These are phyloP conservation scores for Syncephalastrum contaminatum DNA, from an alignment of 371 early-diverging fungal genomes.

Conservation along the genomic window DNA sequence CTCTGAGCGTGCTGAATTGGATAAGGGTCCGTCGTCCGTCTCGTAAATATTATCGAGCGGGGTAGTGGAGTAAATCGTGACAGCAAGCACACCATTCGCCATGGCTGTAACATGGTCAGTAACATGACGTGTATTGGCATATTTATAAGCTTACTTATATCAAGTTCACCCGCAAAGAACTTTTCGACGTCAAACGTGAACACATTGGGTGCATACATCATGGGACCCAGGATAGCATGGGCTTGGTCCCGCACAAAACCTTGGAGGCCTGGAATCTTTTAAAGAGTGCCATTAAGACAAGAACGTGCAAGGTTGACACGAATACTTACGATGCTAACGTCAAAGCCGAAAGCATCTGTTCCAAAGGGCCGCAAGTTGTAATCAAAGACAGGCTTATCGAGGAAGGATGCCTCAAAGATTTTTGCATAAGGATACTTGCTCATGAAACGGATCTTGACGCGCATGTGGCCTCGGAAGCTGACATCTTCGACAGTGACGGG, in stretches of 20 bases:
- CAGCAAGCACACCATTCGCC: constrained; percentile 86
- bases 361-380: constrained; percentile 93
- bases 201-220: constrained; percentile 86
- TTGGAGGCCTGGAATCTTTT: constrained; percentile 65
- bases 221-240: constrained; percentile 70
- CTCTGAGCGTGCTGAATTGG: background rate
- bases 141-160: constrained; percentile 27
- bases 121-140: background rate
- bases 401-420: constrained; percentile 82
- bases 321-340: constrained; percentile 67
- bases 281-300: background rate
- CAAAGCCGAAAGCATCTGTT: constrained; percentile 82
- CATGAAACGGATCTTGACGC: constrained; percentile 80
- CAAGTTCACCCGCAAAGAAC: constrained; percentile 71
- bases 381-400: constrained; percentile 89
- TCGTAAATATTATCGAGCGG: constrained; percentile 59
- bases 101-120: constrained; percentile 14
- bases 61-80: constrained; percentile 76
- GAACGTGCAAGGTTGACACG: too few species aligned
- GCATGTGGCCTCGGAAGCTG: constrained; percentile 82
- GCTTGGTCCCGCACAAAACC: constrained; percentile 81
- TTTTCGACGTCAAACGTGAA: constrained; percentile 82
- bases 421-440: constrained; percentile 88
- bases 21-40: constrained; percentile 54
- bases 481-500: constrained; percentile 93